These are phyloP conservation scores for Rhododendron griersonianum DNA, from an alignment of 148 eudicot species.

Conservation along the genomic window DNA sequence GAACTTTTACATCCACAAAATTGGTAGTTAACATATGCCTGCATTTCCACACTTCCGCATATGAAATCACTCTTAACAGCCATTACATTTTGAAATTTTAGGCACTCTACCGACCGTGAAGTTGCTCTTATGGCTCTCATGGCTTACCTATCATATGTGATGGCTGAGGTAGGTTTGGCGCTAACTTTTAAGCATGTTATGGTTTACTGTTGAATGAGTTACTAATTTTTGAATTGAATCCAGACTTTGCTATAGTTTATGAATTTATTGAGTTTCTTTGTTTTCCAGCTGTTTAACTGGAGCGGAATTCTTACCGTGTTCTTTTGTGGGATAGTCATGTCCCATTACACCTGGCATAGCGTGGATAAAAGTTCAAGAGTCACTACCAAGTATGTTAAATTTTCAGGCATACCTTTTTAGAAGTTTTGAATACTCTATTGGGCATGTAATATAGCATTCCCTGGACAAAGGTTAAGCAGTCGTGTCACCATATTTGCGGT, in stretches of 20 bases:
- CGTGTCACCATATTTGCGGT: neutral
- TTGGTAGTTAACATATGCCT: neutral
- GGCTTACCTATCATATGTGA: slow-evolving; percentile 60
- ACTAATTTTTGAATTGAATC: neutral
- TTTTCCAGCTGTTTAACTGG: slow-evolving; percentile 40
- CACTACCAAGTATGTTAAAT: slow-evolving; percentile 37
- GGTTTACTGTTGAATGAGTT: neutral
- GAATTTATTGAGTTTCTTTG: neutral
- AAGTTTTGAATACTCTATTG: neutral
- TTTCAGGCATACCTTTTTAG: neutral
- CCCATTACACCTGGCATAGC: slow-evolving; percentile 63
- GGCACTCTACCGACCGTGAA: slow-evolving; percentile 57
- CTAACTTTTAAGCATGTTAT: neutral
- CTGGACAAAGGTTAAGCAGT: neutral
- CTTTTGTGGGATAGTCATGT: slow-evolving; percentile 63
- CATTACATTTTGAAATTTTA: slow-evolving; percentile 20
- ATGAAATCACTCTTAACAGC: neutral
- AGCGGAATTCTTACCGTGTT: slow-evolving; percentile 65
- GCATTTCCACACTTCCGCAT: neutral
- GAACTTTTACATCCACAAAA: neutral
- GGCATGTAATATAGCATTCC: slow-evolving; percentile 1
- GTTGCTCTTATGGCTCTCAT: slow-evolving; percentile 53
- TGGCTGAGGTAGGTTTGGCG: slow-evolving; percentile 41
- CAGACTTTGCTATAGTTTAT: neutral
- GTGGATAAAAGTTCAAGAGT: slow-evolving; percentile 54